Base-by-base conservation (phyloP, 2,329 filamentous ascomycete species). In the Tolypocladium sp. region DNA sequence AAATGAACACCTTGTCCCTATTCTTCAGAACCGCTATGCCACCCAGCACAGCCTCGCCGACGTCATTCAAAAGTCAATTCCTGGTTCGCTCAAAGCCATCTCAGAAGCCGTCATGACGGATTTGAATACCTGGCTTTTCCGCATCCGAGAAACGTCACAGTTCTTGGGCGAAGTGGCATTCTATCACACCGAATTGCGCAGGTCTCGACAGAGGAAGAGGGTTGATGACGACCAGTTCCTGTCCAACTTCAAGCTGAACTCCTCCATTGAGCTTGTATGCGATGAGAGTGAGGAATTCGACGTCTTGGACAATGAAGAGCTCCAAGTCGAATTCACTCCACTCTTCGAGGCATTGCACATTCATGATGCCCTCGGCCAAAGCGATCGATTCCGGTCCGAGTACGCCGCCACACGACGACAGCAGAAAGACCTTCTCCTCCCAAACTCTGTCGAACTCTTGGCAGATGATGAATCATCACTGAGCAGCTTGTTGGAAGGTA, bases 91-190 rank as follows among this genome's bases (percentile, higher is more conserved):
- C 68, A 92, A 91, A 68, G 86, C 91, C 56, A 97, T 99, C 59
- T 93, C 93, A 4, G 93, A 97, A 74, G 92, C 92, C 17, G 94
- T 99, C 65, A 97, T 97, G 91, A 89, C 85, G 2, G 94, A 99
- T 73, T 76, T 99, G 58, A 97, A 97, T 70, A 97, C 92, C 0
- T 99, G 94, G 94, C 80, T 99, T 12, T 99, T 89, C 69, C 87
- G 91, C 27, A 96, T 99, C 63, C 87, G 94, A 67, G 94, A 99
- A 73, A 96, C 92, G 22, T 97, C 94, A 1, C 93, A 97, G 66
- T 97, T 96, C 63, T 77, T 99, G 9, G 94, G 94, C 5, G 94
- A 99, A 71, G 91, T 99, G 8, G 92, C 94, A 4, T 95, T 99
- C 70, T 97, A 95, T 69, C 92, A 97, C 69, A 99, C 94, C 0